phyloP scores from a whole-genome alignment of 2,329 filamentous ascomycete genomes.

The Botrytis squamosa region DNA sequence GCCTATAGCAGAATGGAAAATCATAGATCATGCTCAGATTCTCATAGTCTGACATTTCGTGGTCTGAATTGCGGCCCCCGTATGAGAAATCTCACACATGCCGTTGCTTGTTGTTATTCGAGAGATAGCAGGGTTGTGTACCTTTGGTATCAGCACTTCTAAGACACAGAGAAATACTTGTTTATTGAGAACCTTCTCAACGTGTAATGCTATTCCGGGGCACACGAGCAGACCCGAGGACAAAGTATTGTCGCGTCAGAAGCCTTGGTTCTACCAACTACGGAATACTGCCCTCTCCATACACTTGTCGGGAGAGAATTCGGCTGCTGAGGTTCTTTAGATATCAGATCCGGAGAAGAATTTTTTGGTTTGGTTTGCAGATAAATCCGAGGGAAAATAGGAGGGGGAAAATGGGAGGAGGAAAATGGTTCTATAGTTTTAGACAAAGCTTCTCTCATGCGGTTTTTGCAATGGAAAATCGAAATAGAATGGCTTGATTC shows the following conservation, averaged over 20 bases:
- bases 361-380: too few species aligned
- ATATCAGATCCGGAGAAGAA: neutral
- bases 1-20: too few species aligned
- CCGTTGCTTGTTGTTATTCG: neutral
- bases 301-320: neutral
- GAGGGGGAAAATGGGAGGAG: neutral
- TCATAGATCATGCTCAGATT: neutral
- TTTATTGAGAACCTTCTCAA: neutral
- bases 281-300: neutral
- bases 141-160: neutral
- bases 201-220: neutral
- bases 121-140: neutral
- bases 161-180: too few species aligned
- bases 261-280: neutral
- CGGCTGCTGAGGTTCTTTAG: neutral
- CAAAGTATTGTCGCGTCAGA: neutral
- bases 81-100: too few species aligned
- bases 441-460: neutral
- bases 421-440: neutral
- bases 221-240: neutral
- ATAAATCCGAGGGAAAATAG: too few species aligned
- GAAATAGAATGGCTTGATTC: neutral
- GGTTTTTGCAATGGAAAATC: too few species aligned
- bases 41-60: neutral
- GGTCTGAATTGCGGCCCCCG: accelerated